A percentile compares a stretch with the other conserved stretches of the same genome.
These are phyloP conservation scores for Acanthamoeba rhysodes DNA, from an alignment of 208 protist genomes.

Conservation along the genomic window DNA sequence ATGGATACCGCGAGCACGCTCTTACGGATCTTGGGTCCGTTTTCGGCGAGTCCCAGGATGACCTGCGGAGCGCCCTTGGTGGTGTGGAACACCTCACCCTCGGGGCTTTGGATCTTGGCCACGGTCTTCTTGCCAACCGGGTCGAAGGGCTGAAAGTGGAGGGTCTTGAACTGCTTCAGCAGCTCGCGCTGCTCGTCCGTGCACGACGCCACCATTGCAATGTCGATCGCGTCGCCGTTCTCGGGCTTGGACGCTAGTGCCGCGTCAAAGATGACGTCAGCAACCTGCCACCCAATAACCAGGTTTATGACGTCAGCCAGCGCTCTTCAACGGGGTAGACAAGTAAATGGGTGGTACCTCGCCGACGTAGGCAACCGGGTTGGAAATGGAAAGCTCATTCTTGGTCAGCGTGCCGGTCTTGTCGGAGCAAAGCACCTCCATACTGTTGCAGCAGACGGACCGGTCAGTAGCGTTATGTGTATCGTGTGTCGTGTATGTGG, in stretches of 20 bases:
- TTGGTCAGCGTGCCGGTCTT: conserved; percentile 96
- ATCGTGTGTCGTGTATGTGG: not conserved
- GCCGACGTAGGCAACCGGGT: conserved; percentile 80
- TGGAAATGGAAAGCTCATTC: conserved; percentile 95
- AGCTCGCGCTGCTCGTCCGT: conserved; percentile 50
- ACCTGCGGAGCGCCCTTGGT: conserved; percentile 89
- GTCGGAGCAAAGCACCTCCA: conserved; percentile 96
- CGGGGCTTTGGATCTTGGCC: conserved; percentile 41
- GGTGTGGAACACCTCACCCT: conserved; percentile 89
- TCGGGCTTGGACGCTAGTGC: conserved; percentile 78
- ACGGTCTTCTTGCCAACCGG: conserved; percentile 78
- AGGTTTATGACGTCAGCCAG: not conserved
- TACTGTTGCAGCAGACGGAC: conserved; percentile 81
- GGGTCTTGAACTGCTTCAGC: conserved; percentile 12
- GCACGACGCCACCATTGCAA: conserved; percentile 52
- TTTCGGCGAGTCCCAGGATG: conserved; percentile 80
- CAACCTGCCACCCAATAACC: not conserved
- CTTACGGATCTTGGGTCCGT: conserved; percentile 84
- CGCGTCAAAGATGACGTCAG: conserved; percentile 78
- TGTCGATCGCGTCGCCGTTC: conserved; percentile 83
- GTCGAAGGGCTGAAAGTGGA: conserved; percentile 74
- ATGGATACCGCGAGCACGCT: conserved; percentile 81
- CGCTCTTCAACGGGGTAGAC: not conserved
- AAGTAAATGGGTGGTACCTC: not conserved
- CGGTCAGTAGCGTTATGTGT: conserved; percentile 85